Base-by-base conservation (phyloP, 306 rosid genomes). In the Castanopsis chinensis region DNA sequence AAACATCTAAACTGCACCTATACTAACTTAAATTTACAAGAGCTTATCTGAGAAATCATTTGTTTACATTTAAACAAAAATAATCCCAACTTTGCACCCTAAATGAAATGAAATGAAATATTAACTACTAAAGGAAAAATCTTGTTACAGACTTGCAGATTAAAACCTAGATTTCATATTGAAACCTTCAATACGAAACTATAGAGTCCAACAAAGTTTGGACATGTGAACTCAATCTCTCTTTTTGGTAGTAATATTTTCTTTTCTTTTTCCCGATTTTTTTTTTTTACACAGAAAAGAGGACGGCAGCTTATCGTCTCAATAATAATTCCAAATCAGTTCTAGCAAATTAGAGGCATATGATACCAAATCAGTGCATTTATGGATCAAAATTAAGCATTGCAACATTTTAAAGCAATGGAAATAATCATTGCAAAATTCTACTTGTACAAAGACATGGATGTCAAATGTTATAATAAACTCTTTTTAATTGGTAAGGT, bases 1-100 rank as follows among this genome's bases (percentile, higher is more conserved):
- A 71, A 83, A 82, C 88, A 85, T 81, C 88, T 53, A 68, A 75
- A 72, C 72, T 82, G 80, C 84, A 83, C 81, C 84, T 80, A 81
- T 19, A 37, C 11, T 74, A 45, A 68, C 18, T 30, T n/a, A 28
- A 28, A 69, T 19, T 52, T 45, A 64, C 61, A 9, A 68, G 28
- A 37, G 72, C n/a, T 18, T 14, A 27, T 63, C 69, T 51, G 27
- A 41, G 32, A 75, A 76, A 81, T 27, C 32, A 57, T 80, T 74
- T 20, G 49, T 45, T 43, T 55, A 28, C 59, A 69, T 17, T 55
- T 72, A 74, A 77, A 80, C 77, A 79, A 70, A 63, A 60, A 23
- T 75, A 76, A 27, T 27, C 20, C 69, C 43, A 28, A 30, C 2
- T 30, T 63, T 63, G 12, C 19, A 28, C 69, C 69, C 69, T 15